Evolutionary conservation across 257 asterid genomes (phyloP).

Genomic region (Jasminum sambac): DNA sequence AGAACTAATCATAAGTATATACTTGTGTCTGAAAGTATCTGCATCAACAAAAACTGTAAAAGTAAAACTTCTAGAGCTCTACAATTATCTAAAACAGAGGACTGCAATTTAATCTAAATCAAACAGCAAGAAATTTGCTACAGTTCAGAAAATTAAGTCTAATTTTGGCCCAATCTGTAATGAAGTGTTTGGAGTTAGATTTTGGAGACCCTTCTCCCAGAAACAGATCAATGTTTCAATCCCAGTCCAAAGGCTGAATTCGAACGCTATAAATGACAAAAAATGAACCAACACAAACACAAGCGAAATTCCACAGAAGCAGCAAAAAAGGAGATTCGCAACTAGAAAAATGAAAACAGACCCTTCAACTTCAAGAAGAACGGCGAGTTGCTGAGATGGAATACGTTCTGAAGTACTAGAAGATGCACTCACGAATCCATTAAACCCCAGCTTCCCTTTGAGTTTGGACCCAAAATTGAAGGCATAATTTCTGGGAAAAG

Average conservation of each 20-base stretch:
- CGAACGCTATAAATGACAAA: background rate
- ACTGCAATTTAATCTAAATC: background rate
- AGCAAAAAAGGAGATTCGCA: background rate
- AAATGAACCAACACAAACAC: background rate
- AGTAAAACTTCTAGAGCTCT: background rate
- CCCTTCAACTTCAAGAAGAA: constrained; percentile 97
- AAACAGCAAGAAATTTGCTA: background rate
- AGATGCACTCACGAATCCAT: constrained; percentile 36
- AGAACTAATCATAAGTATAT: background rate
- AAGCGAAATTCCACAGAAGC: background rate
- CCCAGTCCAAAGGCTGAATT: background rate
- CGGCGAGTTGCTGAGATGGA: constrained; percentile 53
- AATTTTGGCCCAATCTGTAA: background rate
- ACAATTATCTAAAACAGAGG: background rate
- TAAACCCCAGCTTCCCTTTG: constrained; percentile 35
- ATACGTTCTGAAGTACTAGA: constrained; percentile 27
- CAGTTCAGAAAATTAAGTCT: background rate
- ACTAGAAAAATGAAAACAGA: constrained; percentile 19
- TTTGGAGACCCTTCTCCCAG: too few relatives aligned
- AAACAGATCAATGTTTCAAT: background rate
- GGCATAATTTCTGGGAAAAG: constrained; percentile 25
- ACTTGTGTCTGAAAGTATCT: too few relatives aligned
- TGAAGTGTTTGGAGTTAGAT: background rate
- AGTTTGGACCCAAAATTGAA: constrained; percentile 23
- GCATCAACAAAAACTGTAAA: background rate